Evolutionary conservation across 176 grass and related monocot species (phyloP).

Genomic region (Sorghum bicolor): DNA sequence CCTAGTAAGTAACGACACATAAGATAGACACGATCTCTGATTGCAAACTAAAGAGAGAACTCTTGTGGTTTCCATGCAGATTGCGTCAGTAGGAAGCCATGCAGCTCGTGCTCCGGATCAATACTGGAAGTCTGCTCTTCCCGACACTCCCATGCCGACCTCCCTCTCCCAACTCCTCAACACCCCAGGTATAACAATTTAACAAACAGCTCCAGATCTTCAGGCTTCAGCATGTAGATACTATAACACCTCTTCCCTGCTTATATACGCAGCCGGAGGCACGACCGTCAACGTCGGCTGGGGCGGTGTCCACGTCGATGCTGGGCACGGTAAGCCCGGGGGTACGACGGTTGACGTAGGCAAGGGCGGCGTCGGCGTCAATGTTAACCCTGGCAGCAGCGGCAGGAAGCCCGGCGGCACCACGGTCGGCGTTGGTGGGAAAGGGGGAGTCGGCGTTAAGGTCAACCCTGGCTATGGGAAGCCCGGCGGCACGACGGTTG

Average conservation of each 20-base stretch:
- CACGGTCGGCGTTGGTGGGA: constrained; percentile 15
- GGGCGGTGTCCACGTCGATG: constrained; percentile 60
- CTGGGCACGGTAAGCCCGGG: constrained; percentile 34
- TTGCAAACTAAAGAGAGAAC: neutral
- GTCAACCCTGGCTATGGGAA: constrained; percentile 43
- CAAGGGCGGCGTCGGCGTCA: constrained; percentile 37
- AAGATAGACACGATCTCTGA: neutral
- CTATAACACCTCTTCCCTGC: neutral
- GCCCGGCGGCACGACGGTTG: constrained; percentile 47
- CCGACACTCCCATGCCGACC: constrained; percentile 54
- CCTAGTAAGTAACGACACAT: neutral
- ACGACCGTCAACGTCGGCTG: constrained; percentile 49
- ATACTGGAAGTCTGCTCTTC: constrained; percentile 63
- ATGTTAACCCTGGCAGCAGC: constrained; percentile 25
- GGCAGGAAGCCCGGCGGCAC: constrained; percentile 42
- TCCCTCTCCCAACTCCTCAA: constrained; percentile 49
- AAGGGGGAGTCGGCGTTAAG: constrained; percentile 42
- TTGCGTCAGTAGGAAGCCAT: constrained; percentile 47
- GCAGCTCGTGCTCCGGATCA: constrained; percentile 46
- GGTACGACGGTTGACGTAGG: constrained; percentile 37
- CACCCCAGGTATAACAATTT: constrained; percentile 16
- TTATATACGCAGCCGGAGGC: constrained; percentile 35
- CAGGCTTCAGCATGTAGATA: neutral
- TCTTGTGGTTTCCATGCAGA: constrained; percentile 23
- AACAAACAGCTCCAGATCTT: neutral